Base-by-base conservation (phyloP, 768 basidiomycete genomes). In the Lactarius akahatsu region DNA sequence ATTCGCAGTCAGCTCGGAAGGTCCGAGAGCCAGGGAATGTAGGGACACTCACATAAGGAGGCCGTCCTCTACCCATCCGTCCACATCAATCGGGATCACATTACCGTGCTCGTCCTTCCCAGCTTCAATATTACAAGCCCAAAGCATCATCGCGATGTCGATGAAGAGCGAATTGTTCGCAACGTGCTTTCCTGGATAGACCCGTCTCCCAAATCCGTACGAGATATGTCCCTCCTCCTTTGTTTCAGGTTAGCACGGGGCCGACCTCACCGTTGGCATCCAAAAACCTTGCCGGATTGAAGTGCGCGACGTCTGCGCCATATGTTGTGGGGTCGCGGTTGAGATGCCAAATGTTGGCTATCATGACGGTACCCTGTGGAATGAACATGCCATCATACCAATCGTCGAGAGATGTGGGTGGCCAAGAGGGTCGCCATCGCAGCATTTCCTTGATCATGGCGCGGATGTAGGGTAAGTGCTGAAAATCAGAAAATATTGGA, bases 281-380 rank as follows among this genome's bases (percentile, higher is more conserved):
- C 9, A 77, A 69, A 65, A 70, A 59, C 7, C 76, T 59, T 26
- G 54, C 62, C 1, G 74, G 74, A 40, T 67, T 50, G 59, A 75
- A 75, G 9, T 58, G 15, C 13, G 63, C 65, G 11, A 43, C 63
- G 52, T 75, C 71, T 13, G 61, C 57, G 10, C 73, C 74, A 52
- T 72, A 76, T 16, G 74, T 68, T 6, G 67, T 64, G 11, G 71
- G 67, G 41, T 75, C 71, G 20, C 59, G 68, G 68, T 75, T 72
- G 52, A 74, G 65, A 28, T 52, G 38, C 62, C 59, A 77, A 57
- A 71, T 57, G 54, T 77, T 77, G 10, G 71, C 69, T 52, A 77
- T 65, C 23, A 78, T 71, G 1, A 76, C 71, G 2, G 77, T 76
- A 18, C 76, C 78, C 28, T 72, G 74, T 11, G 79, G 78, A 28